Base-by-base conservation (phyloP, 2,329 filamentous ascomycete genomes). In the Phaeosphaeriaceae sp. region DNA sequence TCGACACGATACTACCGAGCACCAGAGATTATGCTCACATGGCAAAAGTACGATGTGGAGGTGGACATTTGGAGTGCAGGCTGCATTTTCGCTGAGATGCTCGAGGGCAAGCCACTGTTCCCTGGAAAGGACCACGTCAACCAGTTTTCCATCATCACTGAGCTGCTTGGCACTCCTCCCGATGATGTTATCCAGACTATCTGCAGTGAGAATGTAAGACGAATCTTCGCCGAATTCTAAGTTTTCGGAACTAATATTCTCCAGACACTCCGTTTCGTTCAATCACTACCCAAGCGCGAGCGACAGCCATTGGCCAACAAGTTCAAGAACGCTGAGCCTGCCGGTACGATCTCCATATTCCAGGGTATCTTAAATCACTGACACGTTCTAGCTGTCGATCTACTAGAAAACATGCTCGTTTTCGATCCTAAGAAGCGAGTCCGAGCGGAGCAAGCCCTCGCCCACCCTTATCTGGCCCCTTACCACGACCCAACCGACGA, bases 11-110 rank as follows among this genome's bases (percentile, higher is more conserved):
- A 99, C 85, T 99, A 99, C 85, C 89, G 95, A 74, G 95, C 95
- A 9, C 95, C 95, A 19, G 95, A 99, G 81, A 99, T 99, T 77
- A 99, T 99, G 95, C 92, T 99, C 76, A 98, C 95, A 65, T 99
- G 95, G 95, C 95, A 99, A 84, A 99, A 99, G 83, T 99, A 99
- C 81, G 95, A 99, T 70, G 89, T 98, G 48, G 95, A 98, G 82
- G 95, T 99, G 57, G 95, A 99, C 78, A 97, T 99, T 76, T 99
- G 95, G 95, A 98, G 95, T 77, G 94, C 94, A 19, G 95, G 95
- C 60, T 54, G 53, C 46, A 54, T 54, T 33, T 54, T 54, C 22
- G 53, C 53, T 17, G 53, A 54, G 82, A 99, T 99, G 95, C 86
- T 99, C 58, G 94, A 97, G 82, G 95, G 95, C 76, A 98, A 98